phyloP scores from a whole-genome alignment of 495 filamentous ascomycete species.

The Lentithecium fluviatile region DNA sequence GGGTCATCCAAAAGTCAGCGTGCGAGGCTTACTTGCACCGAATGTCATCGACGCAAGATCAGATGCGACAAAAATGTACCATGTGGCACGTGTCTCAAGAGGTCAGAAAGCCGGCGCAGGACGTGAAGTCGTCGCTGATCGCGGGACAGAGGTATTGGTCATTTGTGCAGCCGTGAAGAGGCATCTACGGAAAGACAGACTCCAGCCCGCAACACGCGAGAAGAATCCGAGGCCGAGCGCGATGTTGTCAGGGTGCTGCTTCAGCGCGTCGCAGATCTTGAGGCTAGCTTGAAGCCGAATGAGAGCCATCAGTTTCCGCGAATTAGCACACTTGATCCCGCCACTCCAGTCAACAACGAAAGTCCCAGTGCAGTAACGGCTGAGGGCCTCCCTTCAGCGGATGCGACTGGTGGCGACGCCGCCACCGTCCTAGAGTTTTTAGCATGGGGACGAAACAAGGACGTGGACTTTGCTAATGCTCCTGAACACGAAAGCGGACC shows the following conservation, averaged over 20 bases:
- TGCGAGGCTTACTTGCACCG: not conserved
- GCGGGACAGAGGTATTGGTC: not conserved
- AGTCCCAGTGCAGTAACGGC: too few species aligned
- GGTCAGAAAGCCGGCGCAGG: conserved; percentile 6
- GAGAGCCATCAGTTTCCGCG: too few species aligned
- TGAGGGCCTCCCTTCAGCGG: too few species aligned
- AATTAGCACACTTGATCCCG: too few species aligned
- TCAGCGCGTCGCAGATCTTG: not conserved
- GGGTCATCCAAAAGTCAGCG: conserved; percentile 1
- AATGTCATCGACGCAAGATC: conserved; percentile 50
- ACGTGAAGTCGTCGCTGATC: not conserved
- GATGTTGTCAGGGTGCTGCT: not conserved
- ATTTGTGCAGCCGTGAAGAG: not conserved
- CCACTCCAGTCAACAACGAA: too few species aligned
- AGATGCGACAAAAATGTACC: conserved; percentile 55
- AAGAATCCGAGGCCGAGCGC: not conserved
- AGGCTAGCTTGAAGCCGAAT: not conserved
- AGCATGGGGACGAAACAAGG: conserved; percentile 48
- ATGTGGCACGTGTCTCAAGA: conserved; percentile 51
- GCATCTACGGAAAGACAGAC: not conserved
- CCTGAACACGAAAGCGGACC: conserved; percentile 6
- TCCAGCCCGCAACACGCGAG: not conserved
- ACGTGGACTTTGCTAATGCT: conserved; percentile 40
- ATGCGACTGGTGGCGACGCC: conserved; percentile 47
- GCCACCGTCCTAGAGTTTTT: conserved; percentile 50